phyloP scores from a whole-genome alignment of 805 yeast species.

The Saturnispora dispora region DNA sequence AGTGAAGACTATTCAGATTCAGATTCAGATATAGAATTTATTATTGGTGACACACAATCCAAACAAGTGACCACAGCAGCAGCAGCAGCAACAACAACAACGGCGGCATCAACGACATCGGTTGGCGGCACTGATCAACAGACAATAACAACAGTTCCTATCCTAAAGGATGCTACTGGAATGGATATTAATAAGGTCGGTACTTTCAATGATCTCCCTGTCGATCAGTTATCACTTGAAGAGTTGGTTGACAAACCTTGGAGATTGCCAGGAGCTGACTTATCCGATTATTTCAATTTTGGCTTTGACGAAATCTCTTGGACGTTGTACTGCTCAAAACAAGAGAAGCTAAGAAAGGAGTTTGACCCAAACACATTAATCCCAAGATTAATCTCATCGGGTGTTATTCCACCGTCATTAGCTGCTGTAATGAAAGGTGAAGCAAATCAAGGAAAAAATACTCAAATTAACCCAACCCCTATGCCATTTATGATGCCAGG shows the following conservation, averaged over 20 bases:
- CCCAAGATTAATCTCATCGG: constrained; percentile 42
- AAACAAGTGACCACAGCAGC: constrained; percentile 13
- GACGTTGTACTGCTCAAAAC: constrained; percentile 86
- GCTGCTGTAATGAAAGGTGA: constrained; percentile 23
- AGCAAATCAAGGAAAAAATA: constrained; percentile 13
- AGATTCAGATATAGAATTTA: constrained; percentile 68
- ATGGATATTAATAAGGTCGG: constrained; percentile 70
- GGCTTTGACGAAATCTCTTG: constrained; percentile 96
- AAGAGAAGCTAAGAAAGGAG: constrained; percentile 70
- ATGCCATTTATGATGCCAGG: constrained; percentile 24
- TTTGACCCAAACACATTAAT: constrained; percentile 76
- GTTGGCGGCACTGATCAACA: constrained; percentile 11
- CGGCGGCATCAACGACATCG: constrained; percentile 15
- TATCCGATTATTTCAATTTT: constrained; percentile 88
- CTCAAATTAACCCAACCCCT: constrained; percentile 11
- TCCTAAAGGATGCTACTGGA: constrained; percentile 31
- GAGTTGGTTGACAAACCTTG: constrained; percentile 91
- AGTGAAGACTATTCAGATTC: constrained; percentile 18
- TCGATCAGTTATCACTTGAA: constrained; percentile 72
- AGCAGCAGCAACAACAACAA: constrained; percentile 11
- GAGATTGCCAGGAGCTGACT: constrained; percentile 95
- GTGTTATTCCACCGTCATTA: constrained; percentile 23
- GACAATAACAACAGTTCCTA: constrained; percentile 22
- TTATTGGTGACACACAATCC: constrained; percentile 40
- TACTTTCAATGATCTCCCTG: constrained; percentile 67